Evolutionary conservation across 192 early-diverging fungal species (phyloP), one percentile per base, ranked within the genome.

Genomic region (Coemansia sp.): DNA sequence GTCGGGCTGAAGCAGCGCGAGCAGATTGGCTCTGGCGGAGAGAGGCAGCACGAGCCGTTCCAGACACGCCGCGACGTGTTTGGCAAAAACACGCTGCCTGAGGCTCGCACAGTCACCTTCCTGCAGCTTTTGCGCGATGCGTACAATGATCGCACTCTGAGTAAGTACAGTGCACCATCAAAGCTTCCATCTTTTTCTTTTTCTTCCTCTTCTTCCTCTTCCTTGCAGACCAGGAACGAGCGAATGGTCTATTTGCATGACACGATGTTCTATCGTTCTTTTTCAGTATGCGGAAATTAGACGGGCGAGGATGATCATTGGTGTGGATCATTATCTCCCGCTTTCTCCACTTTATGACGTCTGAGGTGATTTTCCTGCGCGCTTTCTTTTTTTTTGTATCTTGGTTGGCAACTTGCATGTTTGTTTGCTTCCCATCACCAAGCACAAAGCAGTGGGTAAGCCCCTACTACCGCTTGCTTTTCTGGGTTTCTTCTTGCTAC

Each of bases 131-230:
- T 92, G 52, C 70, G 63, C 62, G 74, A 72, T 9, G 87, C 87
- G 25, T 92, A 88, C 70, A 84, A 90, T 45, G 90, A 92, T 74
- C 87, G 83, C 60, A 92, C 89, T 5, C 79, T 92, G 33, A 77
- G 77, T 79, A 74, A 74, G 77, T 79, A 67, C 28, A 2, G n/a
- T n/a, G n/a, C n/a, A n/a, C n/a, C n/a, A n/a, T n/a, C n/a, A n/a
- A n/a, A 40, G 39, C 16, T 40, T 40, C 10, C 16, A 13, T 15
- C 39, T 40, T 40, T 4, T 40, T 40, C 3, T 15, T n/a, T n/a
- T n/a, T n/a, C n/a, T n/a, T n/a, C n/a, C n/a, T n/a, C n/a, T n/a
- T n/a, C n/a, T n/a, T n/a, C n/a, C n/a, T n/a, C n/a, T n/a, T n/a
- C n/a, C n/a, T n/a, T n/a, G n/a, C n/a, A n/a, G n/a, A n/a, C n/a